Evolutionary conservation across 2,329 filamentous ascomycete genomes (phyloP).

Genomic region (Fusarium marasasianum): DNA sequence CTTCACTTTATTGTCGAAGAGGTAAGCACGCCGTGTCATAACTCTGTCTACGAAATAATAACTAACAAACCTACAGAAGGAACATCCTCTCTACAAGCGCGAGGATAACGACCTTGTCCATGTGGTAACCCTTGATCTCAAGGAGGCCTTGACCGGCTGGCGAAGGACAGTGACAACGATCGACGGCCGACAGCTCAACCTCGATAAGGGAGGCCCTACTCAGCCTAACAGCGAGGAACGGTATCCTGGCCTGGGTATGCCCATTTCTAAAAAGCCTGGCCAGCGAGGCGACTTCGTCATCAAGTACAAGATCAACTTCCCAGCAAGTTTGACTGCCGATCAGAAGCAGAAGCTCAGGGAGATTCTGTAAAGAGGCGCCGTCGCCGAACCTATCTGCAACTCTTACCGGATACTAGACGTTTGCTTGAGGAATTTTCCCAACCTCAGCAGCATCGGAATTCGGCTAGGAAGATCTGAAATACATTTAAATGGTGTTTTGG

Average conservation of each 20-base stretch:
- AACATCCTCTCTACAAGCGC: constrained; percentile 83
- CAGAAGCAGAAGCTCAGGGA: constrained; percentile 87
- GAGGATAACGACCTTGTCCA: constrained; percentile 88
- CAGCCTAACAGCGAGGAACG: constrained; percentile 82
- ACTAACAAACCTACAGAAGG: constrained; percentile 71
- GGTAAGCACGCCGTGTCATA: constrained; percentile 62
- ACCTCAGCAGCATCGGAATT: not conserved
- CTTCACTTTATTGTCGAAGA: constrained; percentile 94
- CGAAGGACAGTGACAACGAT: constrained; percentile 91
- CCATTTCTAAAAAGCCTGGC: constrained; percentile 86
- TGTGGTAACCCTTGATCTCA: constrained; percentile 83
- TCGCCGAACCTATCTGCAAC: not conserved
- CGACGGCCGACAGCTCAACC: constrained; percentile 83
- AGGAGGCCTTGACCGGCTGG: constrained; percentile 96
- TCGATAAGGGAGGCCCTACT: constrained; percentile 85
- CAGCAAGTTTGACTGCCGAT: constrained; percentile 74
- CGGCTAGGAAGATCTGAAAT: constrained; percentile 5
- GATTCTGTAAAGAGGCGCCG: constrained; percentile 65
- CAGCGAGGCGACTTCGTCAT: constrained; percentile 89
- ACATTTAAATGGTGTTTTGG: constrained; percentile 35
- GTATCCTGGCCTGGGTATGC: constrained; percentile 92
- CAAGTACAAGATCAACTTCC: constrained; percentile 93
- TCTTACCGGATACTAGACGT: not conserved
- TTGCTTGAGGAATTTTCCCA: not conserved
- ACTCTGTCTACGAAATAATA: constrained; percentile 41